A percentile compares a stretch with the other conserved stretches of the same genome.
Evolutionary conservation across 2,329 filamentous ascomycete species (phyloP).

Genomic region (Pleurostoma richardsiae): DNA sequence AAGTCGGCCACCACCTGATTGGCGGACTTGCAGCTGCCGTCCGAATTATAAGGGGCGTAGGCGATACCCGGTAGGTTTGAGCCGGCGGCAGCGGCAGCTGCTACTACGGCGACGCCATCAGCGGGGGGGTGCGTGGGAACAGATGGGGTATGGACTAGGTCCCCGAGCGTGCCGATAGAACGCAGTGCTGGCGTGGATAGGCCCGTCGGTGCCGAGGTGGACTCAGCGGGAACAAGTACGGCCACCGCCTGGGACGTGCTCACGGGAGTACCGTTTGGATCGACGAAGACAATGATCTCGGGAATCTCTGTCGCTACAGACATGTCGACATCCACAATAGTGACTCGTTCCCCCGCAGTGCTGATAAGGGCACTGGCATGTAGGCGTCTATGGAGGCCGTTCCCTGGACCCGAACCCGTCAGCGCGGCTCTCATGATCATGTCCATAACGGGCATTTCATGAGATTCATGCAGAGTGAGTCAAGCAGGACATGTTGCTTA

Average conservation of each 20-base stretch:
- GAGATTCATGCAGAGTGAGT: too few species aligned
- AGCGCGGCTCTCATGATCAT: too few species aligned
- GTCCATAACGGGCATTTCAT: too few species aligned
- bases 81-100: slow-evolving; percentile 4
- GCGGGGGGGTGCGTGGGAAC: not conserved
- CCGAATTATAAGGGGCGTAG: slow-evolving; percentile 43
- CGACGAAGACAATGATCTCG: slow-evolving; percentile 54
- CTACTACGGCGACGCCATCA: not conserved
- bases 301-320: slow-evolving; percentile 34
- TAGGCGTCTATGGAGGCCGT: not conserved
- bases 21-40: slow-evolving; percentile 61
- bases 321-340: slow-evolving; percentile 28
- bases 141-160: not conserved
- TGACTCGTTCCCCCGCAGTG: slow-evolving; percentile 14
- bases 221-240: slow-evolving; percentile 17
- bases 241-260: slow-evolving; percentile 35
- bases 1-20: slow-evolving; percentile 63
- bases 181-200: not conserved
- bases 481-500: too few species aligned
- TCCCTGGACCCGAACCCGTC: not conserved
- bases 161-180: not conserved
- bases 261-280: slow-evolving; percentile 49
- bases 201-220: slow-evolving; percentile 1
- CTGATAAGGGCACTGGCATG: too few species aligned
- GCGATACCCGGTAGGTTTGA: slow-evolving; percentile 33